phyloP scores from a whole-genome alignment of 176 grass and related monocot species.

The Hordeum vulgare region DNA sequence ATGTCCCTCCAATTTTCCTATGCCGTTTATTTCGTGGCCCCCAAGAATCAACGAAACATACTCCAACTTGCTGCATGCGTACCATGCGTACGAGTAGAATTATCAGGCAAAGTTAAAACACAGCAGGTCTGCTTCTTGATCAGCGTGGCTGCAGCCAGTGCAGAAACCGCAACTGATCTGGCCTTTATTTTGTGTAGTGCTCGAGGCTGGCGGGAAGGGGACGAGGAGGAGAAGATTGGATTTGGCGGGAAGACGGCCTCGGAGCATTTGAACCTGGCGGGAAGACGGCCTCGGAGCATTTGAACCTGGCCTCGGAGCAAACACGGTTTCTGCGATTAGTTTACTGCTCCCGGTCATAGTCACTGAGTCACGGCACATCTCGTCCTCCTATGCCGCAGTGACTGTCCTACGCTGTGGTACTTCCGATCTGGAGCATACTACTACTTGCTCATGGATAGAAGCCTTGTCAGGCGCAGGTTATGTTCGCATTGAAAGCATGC shows the following conservation, averaged over 20 bases:
- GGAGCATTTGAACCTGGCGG: not conserved
- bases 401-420: not conserved
- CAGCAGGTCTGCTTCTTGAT: not conserved
- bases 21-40: constrained; percentile 1
- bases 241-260: not conserved
- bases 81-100: not conserved
- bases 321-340: not conserved
- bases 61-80: constrained; percentile 1
- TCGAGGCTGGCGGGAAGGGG: not conserved
- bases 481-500: not conserved
- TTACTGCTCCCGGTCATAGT: not conserved
- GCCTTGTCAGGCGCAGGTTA: not conserved
- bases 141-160: not conserved
- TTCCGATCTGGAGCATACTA: not conserved
- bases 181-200: not conserved
- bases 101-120: constrained; percentile 7
- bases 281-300: not conserved
- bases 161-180: not conserved
- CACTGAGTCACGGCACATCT: not conserved
- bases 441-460: not conserved
- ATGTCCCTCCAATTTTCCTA: not conserved
- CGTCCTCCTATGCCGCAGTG: not conserved
- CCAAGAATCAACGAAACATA: constrained; percentile 28
- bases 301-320: not conserved
- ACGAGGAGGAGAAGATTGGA: not conserved